Evolutionary conservation across 768 basidiomycete genomes (phyloP).

Genomic region (Tricholoma sp.): DNA sequence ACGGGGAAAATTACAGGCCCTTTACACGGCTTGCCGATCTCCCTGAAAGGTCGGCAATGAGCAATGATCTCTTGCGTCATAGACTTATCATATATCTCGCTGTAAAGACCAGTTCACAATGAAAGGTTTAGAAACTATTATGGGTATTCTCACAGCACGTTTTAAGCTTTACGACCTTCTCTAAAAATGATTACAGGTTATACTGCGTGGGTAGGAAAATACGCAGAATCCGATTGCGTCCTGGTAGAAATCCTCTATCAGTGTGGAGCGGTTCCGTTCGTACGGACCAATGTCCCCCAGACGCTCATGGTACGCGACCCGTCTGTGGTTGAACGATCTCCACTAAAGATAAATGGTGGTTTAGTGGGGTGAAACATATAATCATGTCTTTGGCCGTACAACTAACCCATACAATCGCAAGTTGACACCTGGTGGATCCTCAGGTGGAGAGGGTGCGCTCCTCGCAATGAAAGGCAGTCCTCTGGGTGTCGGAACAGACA

Average conservation of each 20-base stretch:
- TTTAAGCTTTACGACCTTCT: not conserved
- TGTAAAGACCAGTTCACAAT: conserved; percentile 49
- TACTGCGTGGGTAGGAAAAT: conserved; percentile 47
- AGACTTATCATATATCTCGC: conserved; percentile 13
- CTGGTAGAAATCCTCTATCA: conserved; percentile 49
- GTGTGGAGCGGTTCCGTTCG: conserved; percentile 55
- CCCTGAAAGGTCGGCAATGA: conserved; percentile 25
- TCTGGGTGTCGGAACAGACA: conserved; percentile 60
- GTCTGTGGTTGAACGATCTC: not conserved
- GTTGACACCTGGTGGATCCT: conserved; percentile 58
- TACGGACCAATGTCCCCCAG: conserved; percentile 53
- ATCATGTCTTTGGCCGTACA: conserved; percentile 60
- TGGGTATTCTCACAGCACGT: conserved; percentile 12
- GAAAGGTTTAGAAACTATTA: conserved; percentile 52
- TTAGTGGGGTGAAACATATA: conserved; percentile 54
- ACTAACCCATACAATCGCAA: conserved; percentile 54
- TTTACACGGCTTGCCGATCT: conserved; percentile 47
- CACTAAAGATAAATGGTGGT: not conserved
- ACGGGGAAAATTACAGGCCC: conserved; percentile 48
- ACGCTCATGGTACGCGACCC: conserved; percentile 39
- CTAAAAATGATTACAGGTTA: conserved; percentile 32
- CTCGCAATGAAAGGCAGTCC: conserved; percentile 56
- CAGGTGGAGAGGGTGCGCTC: conserved; percentile 65
- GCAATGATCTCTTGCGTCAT: not conserved
- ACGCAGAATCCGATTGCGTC: conserved; percentile 41